Evolutionary conservation across 192 early-diverging fungal species (phyloP).

Genomic region (Umbelopsis ramanniana): DNA sequence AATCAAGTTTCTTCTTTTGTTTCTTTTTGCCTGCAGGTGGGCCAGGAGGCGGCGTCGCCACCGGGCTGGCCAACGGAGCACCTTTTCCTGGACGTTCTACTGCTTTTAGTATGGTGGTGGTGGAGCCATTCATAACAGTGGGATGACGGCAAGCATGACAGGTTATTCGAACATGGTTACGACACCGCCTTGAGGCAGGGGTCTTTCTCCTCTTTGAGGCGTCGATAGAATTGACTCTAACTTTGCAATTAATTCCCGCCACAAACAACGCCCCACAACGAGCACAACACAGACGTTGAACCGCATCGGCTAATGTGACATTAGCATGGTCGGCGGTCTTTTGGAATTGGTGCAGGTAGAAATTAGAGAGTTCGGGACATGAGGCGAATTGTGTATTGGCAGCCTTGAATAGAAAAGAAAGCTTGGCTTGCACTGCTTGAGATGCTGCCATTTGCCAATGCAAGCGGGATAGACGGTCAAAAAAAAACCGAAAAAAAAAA

Average conservation of each 20-base stretch:
- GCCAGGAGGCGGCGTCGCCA: neutral
- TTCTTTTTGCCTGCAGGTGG: neutral
- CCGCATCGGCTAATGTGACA: slow-evolving; percentile 46
- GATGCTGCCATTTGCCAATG: slow-evolving; percentile 3
- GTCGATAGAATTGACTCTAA: slow-evolving; percentile 25
- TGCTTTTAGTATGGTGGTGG: neutral
- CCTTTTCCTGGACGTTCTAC: neutral
- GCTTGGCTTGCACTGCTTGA: slow-evolving; percentile 17
- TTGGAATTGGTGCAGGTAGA: slow-evolving; percentile 53
- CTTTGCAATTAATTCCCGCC: slow-evolving; percentile 45
- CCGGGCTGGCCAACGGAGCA: neutral
- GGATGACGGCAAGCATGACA: slow-evolving; percentile 15
- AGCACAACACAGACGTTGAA: slow-evolving; percentile 43
- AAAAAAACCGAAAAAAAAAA: too few species aligned
- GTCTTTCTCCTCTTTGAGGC: slow-evolving; percentile 8
- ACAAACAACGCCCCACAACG: slow-evolving; percentile 53
- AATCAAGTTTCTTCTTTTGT: slow-evolving; percentile 24
- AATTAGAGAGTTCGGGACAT: slow-evolving; percentile 44
- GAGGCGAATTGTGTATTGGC: slow-evolving; percentile 40
- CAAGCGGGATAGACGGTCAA: too few species aligned
- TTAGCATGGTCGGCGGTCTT: slow-evolving; percentile 36
- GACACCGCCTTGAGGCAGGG: neutral
- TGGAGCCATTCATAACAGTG: neutral
- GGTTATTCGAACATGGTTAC: neutral
- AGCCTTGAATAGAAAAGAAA: slow-evolving; percentile 53